Base-by-base conservation (phyloP, 2,329 filamentous ascomycete genomes). In the Mollisia scopiformis region DNA sequence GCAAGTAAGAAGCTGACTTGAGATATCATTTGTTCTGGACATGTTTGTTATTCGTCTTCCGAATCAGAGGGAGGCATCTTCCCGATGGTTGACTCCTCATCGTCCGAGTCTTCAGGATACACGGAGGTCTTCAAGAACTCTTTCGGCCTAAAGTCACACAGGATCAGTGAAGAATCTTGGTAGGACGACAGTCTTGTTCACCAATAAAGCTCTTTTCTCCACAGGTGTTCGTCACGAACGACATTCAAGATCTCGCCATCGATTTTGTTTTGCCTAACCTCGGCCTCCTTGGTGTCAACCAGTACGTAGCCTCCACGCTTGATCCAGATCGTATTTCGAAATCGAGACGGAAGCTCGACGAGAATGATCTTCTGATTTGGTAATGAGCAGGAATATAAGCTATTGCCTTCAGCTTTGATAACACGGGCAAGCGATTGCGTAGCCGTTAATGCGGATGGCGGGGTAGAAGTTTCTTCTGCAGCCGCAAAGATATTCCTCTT, bases 271-370 rank as follows among this genome's bases (percentile, higher is more conserved):
- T 89, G 88, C 55, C 88, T 79, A 25, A 84, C 86, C 28, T 87
- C 86, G 37, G 88, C 80, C 1, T 84, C 80, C 30, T 82, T 81
- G 25, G 85, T 89, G 67, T 98, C 91, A 14, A 97, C 83, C 11
- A 98, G 78, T 30, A 97, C 93, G 75, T 89, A 98, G 0, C 92
- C 92, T 30, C 93, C 91, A 19, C 92, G 88, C 76, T 91, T 93
- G 75, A 98, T 90, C 91, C 92, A 98, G 65, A 98, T 92, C 2
- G 92, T 95, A 66, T 92, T 95, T 63, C 94, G 90, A 74, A 98
- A 97, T 41, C 88, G 87, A 27, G 92, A 81, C 10, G 91, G 89
- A 21, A 99, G 85, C 79, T 97, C 93, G 23, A 93, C 88, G 19
- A 96, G 79, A 39, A 94, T 76, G 6, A 82, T 78, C 70, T 87